These are phyloP conservation scores for Poronia punctata DNA, from an alignment of 495 filamentous ascomycete species.

Conservation along the genomic window DNA sequence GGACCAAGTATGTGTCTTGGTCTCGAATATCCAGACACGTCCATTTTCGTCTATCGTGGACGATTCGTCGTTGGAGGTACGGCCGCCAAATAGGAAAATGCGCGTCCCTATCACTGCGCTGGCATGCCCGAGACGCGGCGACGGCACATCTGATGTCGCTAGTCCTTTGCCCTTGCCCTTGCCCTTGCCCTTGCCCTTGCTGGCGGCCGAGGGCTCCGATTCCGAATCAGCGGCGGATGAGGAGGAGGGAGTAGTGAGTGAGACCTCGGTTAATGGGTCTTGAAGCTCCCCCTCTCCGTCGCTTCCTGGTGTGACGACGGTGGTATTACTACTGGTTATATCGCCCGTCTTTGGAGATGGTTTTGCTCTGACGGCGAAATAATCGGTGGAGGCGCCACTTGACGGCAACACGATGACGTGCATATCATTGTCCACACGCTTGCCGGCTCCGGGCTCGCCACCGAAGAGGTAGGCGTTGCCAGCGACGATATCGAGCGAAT, in stretches of 20 bases:
- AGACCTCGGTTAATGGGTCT: conserved; percentile 19
- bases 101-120: conserved; percentile 50
- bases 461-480: conserved; percentile 66
- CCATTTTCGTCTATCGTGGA: conserved; percentile 52
- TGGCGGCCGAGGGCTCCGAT: conserved; percentile 3
- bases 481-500: conserved; percentile 59
- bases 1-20: conserved; percentile 48
- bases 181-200: conserved; percentile 21
- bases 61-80: conserved; percentile 33
- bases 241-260: conserved; percentile 11
- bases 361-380: conserved; percentile 46
- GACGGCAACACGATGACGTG: conserved; percentile 57
- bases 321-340: neutral
- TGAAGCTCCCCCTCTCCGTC: conserved; percentile 24
- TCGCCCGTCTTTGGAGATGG: conserved; percentile 10
- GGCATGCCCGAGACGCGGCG: conserved; percentile 50
- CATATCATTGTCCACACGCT: conserved; percentile 61
- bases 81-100: conserved; percentile 61
- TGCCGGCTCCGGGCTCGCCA: conserved; percentile 44
- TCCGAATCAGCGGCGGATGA: neutral
- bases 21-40: conserved; percentile 60
- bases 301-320: conserved; percentile 33
- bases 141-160: conserved; percentile 30
- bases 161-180: conserved; percentile 15
- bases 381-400: conserved; percentile 47